Evolutionary conservation across 202 grass and related monocot species (phyloP).

Genomic region (Elaeis oleifera): DNA sequence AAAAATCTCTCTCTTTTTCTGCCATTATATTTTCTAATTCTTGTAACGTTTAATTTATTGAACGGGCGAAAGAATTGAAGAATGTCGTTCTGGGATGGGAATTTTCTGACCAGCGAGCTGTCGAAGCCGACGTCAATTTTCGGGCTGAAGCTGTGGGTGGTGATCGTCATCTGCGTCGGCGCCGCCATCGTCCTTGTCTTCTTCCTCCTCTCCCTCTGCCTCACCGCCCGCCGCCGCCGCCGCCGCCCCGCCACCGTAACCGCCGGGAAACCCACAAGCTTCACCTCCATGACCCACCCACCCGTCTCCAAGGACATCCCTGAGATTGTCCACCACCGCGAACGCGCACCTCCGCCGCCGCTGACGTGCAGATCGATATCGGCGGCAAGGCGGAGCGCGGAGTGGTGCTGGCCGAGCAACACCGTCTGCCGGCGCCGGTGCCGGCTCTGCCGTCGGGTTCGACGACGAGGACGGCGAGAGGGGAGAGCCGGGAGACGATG

Average conservation of each 20-base stretch:
- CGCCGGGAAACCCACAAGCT: constrained; percentile 49
- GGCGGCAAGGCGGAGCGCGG: constrained; percentile 31
- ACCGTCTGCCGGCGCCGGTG: constrained; percentile 13
- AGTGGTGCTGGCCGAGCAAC: constrained; percentile 16
- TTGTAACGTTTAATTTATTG: no score
- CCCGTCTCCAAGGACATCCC: constrained; percentile 54
- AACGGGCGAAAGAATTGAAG: constrained; percentile 7
- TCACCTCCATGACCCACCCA: constrained; percentile 42
- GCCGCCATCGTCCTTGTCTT: constrained; percentile 64
- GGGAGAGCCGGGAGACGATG: constrained; percentile 20
- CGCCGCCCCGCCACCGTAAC: constrained; percentile 32
- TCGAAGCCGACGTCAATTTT: constrained; percentile 67
- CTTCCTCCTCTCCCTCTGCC: constrained; percentile 46
- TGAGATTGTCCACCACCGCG: constrained; percentile 53
- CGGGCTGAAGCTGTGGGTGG: constrained; percentile 76
- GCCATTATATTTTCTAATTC: no score
- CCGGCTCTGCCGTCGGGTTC: constrained; percentile 34
- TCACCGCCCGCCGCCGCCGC: constrained; percentile 54
- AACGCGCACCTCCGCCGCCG: constrained; percentile 4
- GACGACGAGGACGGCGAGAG: constrained; percentile 45
- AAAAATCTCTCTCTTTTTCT: no score
- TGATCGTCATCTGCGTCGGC: constrained; percentile 69
- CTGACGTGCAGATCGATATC: constrained; percentile 46
- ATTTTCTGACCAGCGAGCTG: constrained; percentile 69
- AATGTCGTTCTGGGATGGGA: constrained; percentile 44